These are phyloP conservation scores for Coemansia sp. DNA, from an alignment of 192 early-diverging fungal genomes.

Conservation along the genomic window DNA sequence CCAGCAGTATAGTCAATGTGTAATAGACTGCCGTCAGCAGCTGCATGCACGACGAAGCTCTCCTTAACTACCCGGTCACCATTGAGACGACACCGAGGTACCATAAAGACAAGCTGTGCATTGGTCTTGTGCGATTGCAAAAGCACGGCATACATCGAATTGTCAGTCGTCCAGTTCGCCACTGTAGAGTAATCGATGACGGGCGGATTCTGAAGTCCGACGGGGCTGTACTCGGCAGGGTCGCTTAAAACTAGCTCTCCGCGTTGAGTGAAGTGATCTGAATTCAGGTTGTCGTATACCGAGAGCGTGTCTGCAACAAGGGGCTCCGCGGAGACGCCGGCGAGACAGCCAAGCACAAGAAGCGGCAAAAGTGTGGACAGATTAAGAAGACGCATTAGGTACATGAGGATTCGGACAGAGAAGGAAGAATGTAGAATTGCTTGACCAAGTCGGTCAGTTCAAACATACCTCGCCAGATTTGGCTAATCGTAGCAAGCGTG, in stretches of 20 bases:
- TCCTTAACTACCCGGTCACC: constrained; percentile 17
- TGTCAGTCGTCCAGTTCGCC: neutral
- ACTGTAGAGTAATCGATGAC: neutral
- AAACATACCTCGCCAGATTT: too few species aligned
- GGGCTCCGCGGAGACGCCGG: neutral
- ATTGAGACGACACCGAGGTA: constrained; percentile 25
- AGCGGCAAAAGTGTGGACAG: neutral
- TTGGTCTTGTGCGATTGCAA: constrained; percentile 21
- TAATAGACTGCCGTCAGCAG: constrained; percentile 19
- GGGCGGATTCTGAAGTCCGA: constrained; percentile 20
- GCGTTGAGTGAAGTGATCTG: constrained; percentile 27
- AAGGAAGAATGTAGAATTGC: too few species aligned
- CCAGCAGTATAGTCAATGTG: constrained; percentile 42
- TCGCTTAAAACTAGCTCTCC: constrained; percentile 31
- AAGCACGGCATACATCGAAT: constrained; percentile 20
- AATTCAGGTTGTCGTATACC: constrained; percentile 28
- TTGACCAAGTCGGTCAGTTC: too few species aligned
- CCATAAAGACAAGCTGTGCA: constrained; percentile 15
- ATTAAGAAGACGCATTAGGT: constrained; percentile 7
- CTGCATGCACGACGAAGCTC: constrained; percentile 37
- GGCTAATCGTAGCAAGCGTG: too few species aligned
- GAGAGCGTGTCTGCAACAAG: constrained; percentile 17
- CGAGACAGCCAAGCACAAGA: constrained; percentile 3
- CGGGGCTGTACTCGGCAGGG: constrained; percentile 25
- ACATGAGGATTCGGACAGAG: too few species aligned